Percentiles rank a stretch among this genome's conserved stretches.
Evolutionary conservation across 2,329 filamentous ascomycete genomes (phyloP).

Genomic region (Pestalotiopsis sp.): DNA sequence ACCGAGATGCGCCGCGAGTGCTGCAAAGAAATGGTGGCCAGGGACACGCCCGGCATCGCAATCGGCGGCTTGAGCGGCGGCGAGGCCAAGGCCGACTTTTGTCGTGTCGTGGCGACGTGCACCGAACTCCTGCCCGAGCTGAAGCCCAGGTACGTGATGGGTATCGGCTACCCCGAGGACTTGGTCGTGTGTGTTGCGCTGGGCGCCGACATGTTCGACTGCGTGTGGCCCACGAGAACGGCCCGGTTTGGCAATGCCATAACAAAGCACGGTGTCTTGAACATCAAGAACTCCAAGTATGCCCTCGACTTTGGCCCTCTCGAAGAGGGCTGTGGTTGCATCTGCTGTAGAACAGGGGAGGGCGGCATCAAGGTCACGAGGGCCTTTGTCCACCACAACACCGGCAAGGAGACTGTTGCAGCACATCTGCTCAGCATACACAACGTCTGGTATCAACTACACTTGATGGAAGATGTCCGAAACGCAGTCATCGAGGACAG

Average conservation of each 20-base stretch:
- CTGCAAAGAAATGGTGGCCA: constrained; percentile 81
- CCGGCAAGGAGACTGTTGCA: constrained; percentile 91
- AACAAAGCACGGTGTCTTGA: constrained; percentile 79
- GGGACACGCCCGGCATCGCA: constrained; percentile 93
- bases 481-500: constrained; percentile 79
- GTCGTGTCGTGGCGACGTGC: constrained; percentile 84
- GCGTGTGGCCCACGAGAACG: constrained; percentile 96
- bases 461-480: constrained; percentile 76
- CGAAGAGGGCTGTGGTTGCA: constrained; percentile 80
- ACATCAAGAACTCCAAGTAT: constrained; percentile 76
- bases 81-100: constrained; percentile 92
- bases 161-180: constrained; percentile 96
- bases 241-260: constrained; percentile 96
- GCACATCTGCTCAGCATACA: constrained; percentile 87
- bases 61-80: constrained; percentile 95
- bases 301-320: constrained; percentile 82
- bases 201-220: constrained; percentile 99
- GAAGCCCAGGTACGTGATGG: constrained; percentile 99
- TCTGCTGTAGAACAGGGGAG: constrained; percentile 69
- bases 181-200: constrained; percentile 86
- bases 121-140: constrained; percentile 82
- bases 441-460: constrained; percentile 90
- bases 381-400: constrained; percentile 89
- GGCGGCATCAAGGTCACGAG: constrained; percentile 81
- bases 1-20: constrained; percentile 83